Evolutionary conservation across 1,284 basidiomycete genomes (phyloP).

Genomic region (Agroathelia rolfsii): DNA sequence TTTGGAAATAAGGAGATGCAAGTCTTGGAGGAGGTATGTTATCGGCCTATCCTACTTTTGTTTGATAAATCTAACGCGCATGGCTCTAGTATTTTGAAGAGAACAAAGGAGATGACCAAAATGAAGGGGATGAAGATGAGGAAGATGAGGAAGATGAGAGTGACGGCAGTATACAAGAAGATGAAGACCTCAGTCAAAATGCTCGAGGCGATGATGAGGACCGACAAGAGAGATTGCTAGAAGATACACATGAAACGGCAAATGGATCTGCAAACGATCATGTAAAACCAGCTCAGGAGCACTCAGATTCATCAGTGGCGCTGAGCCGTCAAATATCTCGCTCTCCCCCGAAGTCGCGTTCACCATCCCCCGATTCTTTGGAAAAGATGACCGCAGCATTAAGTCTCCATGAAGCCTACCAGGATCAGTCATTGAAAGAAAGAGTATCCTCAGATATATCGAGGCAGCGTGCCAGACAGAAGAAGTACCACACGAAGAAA

Average conservation of each 20-base stretch:
- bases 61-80: constrained; percentile 8
- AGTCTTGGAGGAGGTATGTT: constrained; percentile 70
- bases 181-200: constrained; percentile 24
- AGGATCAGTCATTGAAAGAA: constrained; percentile 33
- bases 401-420: constrained; percentile 12
- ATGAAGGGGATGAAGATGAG: constrained; percentile 25
- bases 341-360: constrained; percentile 38
- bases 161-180: constrained; percentile 16
- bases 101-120: constrained; percentile 33
- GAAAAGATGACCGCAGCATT: constrained; percentile 24
- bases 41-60: constrained; percentile 12
- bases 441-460: constrained; percentile 57
- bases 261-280: constrained; percentile 28
- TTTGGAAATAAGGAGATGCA: constrained; percentile 79
- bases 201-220: constrained; percentile 17
- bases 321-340: constrained; percentile 24
- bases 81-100: constrained; percentile 54
- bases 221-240: constrained; percentile 16
- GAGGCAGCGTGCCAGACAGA: constrained; percentile 50
- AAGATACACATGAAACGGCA: constrained; percentile 25
- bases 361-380: constrained; percentile 26
- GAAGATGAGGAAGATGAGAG: constrained; percentile 24
- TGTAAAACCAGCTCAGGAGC: constrained; percentile 22
- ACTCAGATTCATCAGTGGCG: constrained; percentile 1
- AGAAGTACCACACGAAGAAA: constrained; percentile 68